Base-by-base conservation (phyloP, 225 moss, liverwort and hornwort species). In the Neckera pumila region DNA sequence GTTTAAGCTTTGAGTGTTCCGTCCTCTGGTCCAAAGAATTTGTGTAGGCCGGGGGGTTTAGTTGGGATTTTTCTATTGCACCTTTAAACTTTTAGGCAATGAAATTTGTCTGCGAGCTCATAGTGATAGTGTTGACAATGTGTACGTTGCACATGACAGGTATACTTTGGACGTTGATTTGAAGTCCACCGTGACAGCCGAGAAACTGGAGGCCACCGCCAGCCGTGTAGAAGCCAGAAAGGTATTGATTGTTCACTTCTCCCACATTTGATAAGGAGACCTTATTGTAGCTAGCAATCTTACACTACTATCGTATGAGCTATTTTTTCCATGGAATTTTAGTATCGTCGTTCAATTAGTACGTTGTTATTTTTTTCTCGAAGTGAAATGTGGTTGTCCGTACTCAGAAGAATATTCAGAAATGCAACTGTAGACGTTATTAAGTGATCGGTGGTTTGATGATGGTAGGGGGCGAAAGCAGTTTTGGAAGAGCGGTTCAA, bases 161-260 rank as follows among this genome's bases (percentile, higher is more conserved):
- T 96, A 96, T 47, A 93, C 95, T 31, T 90, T 96, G 87, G 96
- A 96, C 85, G 96, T 96, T 12, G 96, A 96, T 85, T 88, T 96
- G 88, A 95, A 96, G 89, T 89, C 84, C 63, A 89, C 91, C 28
- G 93, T 96, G 82, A 93, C 92, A 20, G 89, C 93, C 14, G 96
- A 96, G 86, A 95, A 95, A 85, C 76, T 96, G 86, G 95, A 95
- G 66, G 77, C 92, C 56, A 93, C 92, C 18, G 90, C 95, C 25
- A 94, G 90, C 77, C 90, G 93, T 64, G 91, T 96, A 33, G 95
- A 95, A 76, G 90, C 94, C 83, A 92, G 93, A 70, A 96, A 95
- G 95, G 96, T 95, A 92, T 66, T 18, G 6, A 6, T 40, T 81
- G 23, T 34, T 71, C 31, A 65, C 17, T 64, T 57, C 33, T 80